Base-by-base conservation (phyloP, 83 land plant species). In the Picea engelmannii region DNA sequence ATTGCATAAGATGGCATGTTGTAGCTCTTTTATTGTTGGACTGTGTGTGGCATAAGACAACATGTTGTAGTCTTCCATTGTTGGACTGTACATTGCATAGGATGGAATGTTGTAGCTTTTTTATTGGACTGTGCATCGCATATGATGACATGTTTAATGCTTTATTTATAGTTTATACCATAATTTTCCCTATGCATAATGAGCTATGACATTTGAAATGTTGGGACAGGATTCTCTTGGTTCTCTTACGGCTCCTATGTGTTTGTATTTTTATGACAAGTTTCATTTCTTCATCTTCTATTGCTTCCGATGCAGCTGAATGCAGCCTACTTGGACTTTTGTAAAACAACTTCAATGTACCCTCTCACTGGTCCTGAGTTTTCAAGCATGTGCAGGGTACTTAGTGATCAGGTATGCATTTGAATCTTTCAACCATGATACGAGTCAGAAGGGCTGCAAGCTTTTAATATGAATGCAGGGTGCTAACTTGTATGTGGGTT, bases 401-500 rank as follows among this genome's bases (percentile, higher is more conserved):
- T 93, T 47, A 64, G 69, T 47, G 95, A 93, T 65, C 95, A 93
- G 95, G 93, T 92, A 78, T 78, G 42, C 5, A 27, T 64, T 78
- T n/a, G 18, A 40, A 25, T 2, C 4, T 27, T 58, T 16, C 47
- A 10, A 74, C 40, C 6, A 70, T 67, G 12, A 2, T 64, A 78
- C 6, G 58, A 16, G 31, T 16, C 2, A 40, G 11, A 63, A 65
- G 49, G 49, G 80, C 58, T 18, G 40, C 74, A 5, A 38, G 35
- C 17, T 21, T 67, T n/a, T 59, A 44, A 5, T 25, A 21, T 70
- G 15, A 69, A 21, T 35, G 13, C 61, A 24, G 15, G 23, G 70
- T 67, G 63, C 25, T 42, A 63, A 24, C 23, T 59, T n/a, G 18
- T 38, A 76, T 12, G 27, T 35, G 23, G 67, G 65, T 64, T 31